Evolutionary conservation across 1,284 basidiomycete species (phyloP), one percentile per base, ranked within the genome.

Genomic region (Malassezia japonica): DNA sequence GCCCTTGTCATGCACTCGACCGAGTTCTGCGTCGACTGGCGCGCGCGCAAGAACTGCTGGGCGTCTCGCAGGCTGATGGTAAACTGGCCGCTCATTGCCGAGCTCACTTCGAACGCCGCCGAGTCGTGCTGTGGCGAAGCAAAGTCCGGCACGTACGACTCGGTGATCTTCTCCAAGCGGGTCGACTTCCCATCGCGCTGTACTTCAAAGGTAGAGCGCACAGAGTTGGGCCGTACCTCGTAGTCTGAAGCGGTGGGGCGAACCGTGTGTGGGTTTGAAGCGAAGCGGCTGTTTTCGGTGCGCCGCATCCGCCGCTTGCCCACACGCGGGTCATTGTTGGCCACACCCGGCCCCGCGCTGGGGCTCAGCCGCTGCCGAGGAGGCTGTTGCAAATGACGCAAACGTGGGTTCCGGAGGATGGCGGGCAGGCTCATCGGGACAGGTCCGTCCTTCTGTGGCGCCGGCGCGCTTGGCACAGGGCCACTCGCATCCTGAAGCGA

Each of bases 241-340:
- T 58, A 65, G 38, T 68, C 65, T 13, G 51, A 50, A 4, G 59
- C 27, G 0, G 60, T 49, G 1, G 65, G 65, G 2, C 64, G 57
- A 1, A 55, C 52, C 0, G 56, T 50, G 32, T 67, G 65, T 1
- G 62, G 60, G 35, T 66, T 65, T 13, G 59, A 60, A 4, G 61
- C 51, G 13, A 68, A 55, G 1, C 56, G 56, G 13, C 43, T 42
- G 31, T 54, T 54, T n/a, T 54, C 51, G n/a, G 9, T 48, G 35
- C 51, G 46, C 15, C 51, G 37, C n/a, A 33, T 28, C 20, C 51
- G 46, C 23, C 51, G 46, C 40, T 39, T 43, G 9, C 51, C 39
- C 7, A 54, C 24, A 21, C 27, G 21, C 21, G 34, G 16, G 25
- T 20, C 40, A 29, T 35, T 32, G n/a, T 27, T 38, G 23, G 10